Percentiles rank a stretch among this genome's conserved stretches.
These are phyloP conservation scores for Dactylellina leptospora DNA, from an alignment of 2,329 filamentous ascomycete genomes.

Conservation along the genomic window DNA sequence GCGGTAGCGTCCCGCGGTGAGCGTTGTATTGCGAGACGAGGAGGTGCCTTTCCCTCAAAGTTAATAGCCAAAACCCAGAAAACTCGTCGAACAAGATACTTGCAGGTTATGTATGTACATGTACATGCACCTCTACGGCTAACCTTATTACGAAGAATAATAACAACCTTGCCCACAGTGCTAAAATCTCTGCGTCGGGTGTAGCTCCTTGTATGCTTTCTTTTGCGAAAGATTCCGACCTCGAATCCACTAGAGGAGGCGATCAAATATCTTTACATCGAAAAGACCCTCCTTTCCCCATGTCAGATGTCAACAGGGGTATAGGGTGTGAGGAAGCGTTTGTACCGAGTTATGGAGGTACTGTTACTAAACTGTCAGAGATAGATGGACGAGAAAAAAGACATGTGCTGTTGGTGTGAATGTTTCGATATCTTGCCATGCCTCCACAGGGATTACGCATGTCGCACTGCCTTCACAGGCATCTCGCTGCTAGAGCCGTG, in stretches of 20 bases:
- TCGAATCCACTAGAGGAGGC: conserved; percentile 4
- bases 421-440: conserved; percentile 40
- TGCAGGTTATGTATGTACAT: conserved; percentile 48
- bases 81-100: conserved; percentile 20
- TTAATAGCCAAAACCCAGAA: conserved; percentile 50
- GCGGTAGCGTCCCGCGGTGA: conserved; percentile 48
- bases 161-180: conserved; percentile 14
- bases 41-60: conserved; percentile 10
- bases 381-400: conserved; percentile 13
- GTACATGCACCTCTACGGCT: conserved; percentile 29
- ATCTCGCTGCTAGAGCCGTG: conserved; percentile 49
- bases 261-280: conserved; percentile 24
- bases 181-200: conserved; percentile 47
- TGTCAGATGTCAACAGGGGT: conserved; percentile 27
- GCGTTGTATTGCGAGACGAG: conserved; percentile 50
- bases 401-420: conserved; percentile 29
- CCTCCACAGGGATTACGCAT: conserved; percentile 49
- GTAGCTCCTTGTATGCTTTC: conserved; percentile 18
- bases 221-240: conserved; percentile 42
- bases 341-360: conserved; percentile 33
- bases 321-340: conserved; percentile 26
- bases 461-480: conserved; percentile 50
- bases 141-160: conserved; percentile 46
- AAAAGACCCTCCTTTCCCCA: conserved; percentile 13
- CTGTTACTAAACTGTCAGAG: conserved; percentile 7